Evolutionary conservation across 768 basidiomycete genomes (phyloP).

Genomic region (Lentinula lateritia): DNA sequence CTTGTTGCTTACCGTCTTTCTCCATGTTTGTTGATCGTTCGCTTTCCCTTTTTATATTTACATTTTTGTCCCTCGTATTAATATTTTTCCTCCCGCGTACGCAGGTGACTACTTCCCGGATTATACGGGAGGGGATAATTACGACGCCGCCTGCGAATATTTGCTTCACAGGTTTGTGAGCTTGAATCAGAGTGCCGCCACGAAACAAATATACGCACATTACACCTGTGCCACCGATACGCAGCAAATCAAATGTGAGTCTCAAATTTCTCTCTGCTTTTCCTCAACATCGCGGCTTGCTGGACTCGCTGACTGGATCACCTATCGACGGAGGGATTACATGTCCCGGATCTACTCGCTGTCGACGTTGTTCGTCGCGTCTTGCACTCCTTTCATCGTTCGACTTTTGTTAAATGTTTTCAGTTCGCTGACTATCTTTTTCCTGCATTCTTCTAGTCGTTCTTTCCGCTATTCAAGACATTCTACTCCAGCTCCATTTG

Average conservation of each 20-base stretch:
- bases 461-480: conserved; percentile 83
- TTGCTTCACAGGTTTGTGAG: conserved; percentile 73
- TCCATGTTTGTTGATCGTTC: conserved; percentile 27
- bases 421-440: too few species aligned
- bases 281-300: too few species aligned
- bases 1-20: background rate
- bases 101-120: conserved; percentile 85
- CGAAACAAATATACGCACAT: conserved; percentile 87
- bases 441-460: conserved; percentile 41
- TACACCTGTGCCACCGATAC: conserved; percentile 96
- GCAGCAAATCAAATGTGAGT: conserved; percentile 83
- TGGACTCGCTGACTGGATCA: background rate
- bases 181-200: conserved; percentile 84
- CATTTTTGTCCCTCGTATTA: background rate
- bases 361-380: too few species aligned
- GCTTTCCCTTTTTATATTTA: background rate
- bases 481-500: conserved; percentile 79
- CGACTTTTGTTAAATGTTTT: too few species aligned
- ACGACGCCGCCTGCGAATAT: conserved; percentile 86
- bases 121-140: conserved; percentile 77
- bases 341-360: too few species aligned
- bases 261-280: too few species aligned
- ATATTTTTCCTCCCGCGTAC: background rate
- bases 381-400: background rate
- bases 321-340: background rate